phyloP scores from a whole-genome alignment of 1,284 basidiomycete genomes.

The Mrakiaceae sp. region DNA sequence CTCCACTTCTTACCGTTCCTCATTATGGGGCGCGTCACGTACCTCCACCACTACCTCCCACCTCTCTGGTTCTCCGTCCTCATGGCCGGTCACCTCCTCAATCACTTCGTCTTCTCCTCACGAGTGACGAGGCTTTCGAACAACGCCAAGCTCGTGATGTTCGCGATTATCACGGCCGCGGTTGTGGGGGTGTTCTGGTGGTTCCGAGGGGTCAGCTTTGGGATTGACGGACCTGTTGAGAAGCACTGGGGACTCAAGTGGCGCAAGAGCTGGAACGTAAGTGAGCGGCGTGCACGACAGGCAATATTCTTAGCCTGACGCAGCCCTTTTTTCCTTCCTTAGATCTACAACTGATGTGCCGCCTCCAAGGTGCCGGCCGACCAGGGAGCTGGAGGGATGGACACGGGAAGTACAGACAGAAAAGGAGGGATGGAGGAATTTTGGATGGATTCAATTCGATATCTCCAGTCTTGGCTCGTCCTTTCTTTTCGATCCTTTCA shows the following conservation, averaged over 20 bases:
- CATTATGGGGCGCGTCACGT: slow-evolving; percentile 73
- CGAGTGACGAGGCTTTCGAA: slow-evolving; percentile 43
- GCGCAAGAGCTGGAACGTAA: slow-evolving; percentile 44
- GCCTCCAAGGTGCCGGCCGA: too few relatives aligned
- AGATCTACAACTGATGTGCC: slow-evolving; percentile 1
- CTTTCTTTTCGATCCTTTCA: too few relatives aligned
- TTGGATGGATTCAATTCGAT: too few relatives aligned
- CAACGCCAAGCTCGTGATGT: slow-evolving; percentile 58
- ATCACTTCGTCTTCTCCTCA: slow-evolving; percentile 80
- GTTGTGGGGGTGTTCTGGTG: slow-evolving; percentile 80
- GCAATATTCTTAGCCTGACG: not conserved
- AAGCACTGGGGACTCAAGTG: slow-evolving; percentile 67
- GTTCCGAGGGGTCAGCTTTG: slow-evolving; percentile 82
- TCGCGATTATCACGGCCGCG: slow-evolving; percentile 48
- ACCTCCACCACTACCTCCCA: slow-evolving; percentile 45
- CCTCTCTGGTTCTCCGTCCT: slow-evolving; percentile 92
- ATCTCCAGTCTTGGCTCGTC: too few relatives aligned
- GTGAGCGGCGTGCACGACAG: not conserved
- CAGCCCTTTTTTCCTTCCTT: not conserved
- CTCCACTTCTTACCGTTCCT: slow-evolving; percentile 89
- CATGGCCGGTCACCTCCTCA: slow-evolving; percentile 78
- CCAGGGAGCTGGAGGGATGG: too few relatives aligned
- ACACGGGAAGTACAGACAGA: too few relatives aligned
- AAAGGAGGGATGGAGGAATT: too few relatives aligned
- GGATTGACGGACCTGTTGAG: slow-evolving; percentile 71